phyloP scores from a whole-genome alignment of 148 eudicot species.

The Spergularia bocconei region DNA sequence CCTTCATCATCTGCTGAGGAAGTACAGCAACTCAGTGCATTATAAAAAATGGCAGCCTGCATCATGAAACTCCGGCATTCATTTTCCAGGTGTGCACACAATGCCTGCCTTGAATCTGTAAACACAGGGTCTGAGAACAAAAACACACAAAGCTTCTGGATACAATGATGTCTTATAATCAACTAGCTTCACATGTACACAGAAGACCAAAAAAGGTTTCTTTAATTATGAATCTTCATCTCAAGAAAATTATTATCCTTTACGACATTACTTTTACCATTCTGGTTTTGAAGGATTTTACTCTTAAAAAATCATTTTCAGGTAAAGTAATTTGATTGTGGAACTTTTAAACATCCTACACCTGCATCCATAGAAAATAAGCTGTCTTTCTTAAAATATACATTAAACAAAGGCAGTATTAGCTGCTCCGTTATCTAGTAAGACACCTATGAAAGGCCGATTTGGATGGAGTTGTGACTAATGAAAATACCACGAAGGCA shows the following conservation, averaged over 20 bases:
- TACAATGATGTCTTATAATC: background rate
- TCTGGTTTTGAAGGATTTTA: background rate
- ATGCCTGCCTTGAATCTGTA: constrained; percentile 62
- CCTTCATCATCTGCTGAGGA: constrained; percentile 29
- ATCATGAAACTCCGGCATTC: constrained; percentile 60
- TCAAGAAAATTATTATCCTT: background rate
- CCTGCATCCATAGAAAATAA: background rate
- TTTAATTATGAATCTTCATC: background rate
- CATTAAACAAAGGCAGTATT: background rate
- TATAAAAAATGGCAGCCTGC: constrained; percentile 64
- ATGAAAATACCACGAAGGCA: background rate
- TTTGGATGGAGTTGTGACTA: background rate
- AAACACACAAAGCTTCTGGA: constrained; percentile 10
- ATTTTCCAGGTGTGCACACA: constrained; percentile 53
- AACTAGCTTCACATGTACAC: background rate
- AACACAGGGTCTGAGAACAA: background rate
- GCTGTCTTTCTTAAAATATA: background rate
- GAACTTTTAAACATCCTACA: background rate
- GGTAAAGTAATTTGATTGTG: background rate
- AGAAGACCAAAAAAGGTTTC: background rate
- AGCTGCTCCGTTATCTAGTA: background rate
- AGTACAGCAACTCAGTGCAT: constrained; percentile 56
- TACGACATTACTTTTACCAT: background rate
- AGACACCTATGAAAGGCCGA: background rate
- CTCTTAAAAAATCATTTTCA: background rate